These are phyloP conservation scores for Paecilomyces dactylethromorphus DNA, from an alignment of 2,329 filamentous ascomycete species.

Conservation along the genomic window DNA sequence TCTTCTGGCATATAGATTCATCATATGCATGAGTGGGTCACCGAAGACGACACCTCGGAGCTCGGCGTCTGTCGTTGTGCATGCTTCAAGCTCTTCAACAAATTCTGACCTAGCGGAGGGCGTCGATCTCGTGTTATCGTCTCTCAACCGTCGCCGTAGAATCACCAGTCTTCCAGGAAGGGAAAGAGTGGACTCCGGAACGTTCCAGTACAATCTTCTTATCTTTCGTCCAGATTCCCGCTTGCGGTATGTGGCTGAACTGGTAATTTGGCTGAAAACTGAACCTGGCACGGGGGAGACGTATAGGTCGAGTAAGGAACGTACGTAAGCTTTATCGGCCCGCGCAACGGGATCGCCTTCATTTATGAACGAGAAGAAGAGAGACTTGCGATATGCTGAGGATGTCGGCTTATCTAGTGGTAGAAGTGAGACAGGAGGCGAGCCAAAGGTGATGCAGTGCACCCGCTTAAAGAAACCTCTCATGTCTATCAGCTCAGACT, in stretches of 20 bases:
- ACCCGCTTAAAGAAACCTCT: conserved; percentile 68
- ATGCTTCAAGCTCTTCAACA: conserved; percentile 60
- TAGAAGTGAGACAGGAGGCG: conserved; percentile 67
- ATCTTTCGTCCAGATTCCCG: conserved; percentile 11
- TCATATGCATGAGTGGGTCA: conserved; percentile 72
- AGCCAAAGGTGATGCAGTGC: conserved; percentile 81
- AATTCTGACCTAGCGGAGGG: conserved; percentile 28
- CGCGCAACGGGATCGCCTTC: conserved; percentile 77
- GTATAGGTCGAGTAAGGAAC: conserved; percentile 65
- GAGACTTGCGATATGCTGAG: conserved; percentile 51
- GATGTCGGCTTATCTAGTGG: conserved; percentile 57
- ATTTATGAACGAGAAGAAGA: conserved; percentile 77
- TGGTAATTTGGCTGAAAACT: conserved; percentile 4
- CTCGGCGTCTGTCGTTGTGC: conserved; percentile 60
- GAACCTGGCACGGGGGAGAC: conserved; percentile 50
- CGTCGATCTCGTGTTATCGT: conserved; percentile 43
- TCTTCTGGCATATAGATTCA: conserved; percentile 68
- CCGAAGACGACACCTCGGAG: conserved; percentile 70
- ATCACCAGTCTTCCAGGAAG: conserved; percentile 65
- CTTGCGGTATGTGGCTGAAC: not conserved
- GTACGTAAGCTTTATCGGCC: conserved; percentile 70
- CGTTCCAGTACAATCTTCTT: conserved; percentile 49
- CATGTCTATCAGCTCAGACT: conserved; percentile 64
- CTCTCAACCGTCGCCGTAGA: conserved; percentile 43
- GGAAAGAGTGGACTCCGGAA: conserved; percentile 61